A percentile compares a stretch with the other conserved stretches of the same genome.
Evolutionary conservation across 2,329 filamentous ascomycete species (phyloP).

Genomic region (Hypoxylon sp.): DNA sequence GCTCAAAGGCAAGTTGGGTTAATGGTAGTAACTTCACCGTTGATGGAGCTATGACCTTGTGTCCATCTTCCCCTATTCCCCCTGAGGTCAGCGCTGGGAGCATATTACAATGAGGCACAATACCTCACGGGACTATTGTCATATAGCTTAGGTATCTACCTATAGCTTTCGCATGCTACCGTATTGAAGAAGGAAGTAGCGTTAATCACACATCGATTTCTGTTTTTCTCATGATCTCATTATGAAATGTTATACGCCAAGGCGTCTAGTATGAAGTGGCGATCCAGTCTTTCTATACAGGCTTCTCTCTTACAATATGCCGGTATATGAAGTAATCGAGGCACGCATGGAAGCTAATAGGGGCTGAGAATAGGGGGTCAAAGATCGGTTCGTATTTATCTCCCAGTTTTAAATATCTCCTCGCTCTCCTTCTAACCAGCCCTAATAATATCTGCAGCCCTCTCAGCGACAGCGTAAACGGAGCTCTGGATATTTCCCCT

Average conservation of each 20-base stretch:
- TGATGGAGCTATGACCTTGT: neutral
- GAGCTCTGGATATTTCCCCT: constrained; percentile 54
- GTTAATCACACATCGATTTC: neutral
- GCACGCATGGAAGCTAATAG: no score
- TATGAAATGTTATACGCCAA: neutral
- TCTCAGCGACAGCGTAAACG: constrained; percentile 53
- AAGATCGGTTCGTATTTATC: neutral
- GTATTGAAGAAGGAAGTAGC: no score
- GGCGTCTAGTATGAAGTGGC: neutral
- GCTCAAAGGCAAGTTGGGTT: constrained; percentile 23
- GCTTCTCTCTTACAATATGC: neutral
- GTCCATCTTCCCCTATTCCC: neutral
- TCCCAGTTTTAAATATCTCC: neutral
- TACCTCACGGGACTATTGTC: neutral
- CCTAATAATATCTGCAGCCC: constrained; percentile 53
- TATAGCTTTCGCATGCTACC: neutral
- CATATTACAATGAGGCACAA: neutral
- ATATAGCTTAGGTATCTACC: neutral
- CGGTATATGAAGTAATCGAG: no score
- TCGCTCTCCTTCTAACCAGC: neutral
- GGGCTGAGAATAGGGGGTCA: no score
- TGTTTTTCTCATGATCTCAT: neutral
- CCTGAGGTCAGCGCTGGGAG: neutral
- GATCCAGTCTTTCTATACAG: no score
- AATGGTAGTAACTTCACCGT: neutral